Base-by-base conservation (phyloP, 2,329 filamentous ascomycete species). In the Nannizziopsis barbatae region DNA sequence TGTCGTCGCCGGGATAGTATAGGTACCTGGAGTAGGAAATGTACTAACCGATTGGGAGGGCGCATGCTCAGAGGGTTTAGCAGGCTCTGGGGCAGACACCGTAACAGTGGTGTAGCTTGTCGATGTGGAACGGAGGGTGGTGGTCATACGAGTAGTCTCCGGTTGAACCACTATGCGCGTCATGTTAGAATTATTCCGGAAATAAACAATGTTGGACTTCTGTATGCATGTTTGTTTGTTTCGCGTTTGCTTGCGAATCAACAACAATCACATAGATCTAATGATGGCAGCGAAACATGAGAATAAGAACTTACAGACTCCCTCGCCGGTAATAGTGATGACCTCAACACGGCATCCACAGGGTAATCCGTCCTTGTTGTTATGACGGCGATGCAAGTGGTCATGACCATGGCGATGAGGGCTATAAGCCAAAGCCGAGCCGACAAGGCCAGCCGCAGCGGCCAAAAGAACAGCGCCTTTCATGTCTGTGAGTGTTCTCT, bases 271-370 rank as follows among this genome's bases (percentile, higher is more conserved):
- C 75, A 50, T 76, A 22, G 33, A 39, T 11, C 27, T 27, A 12
- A 20, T 27, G 9, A 14, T 36, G 20, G 33, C 20, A 27, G 22
- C 7, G 22, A 4, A 27, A 3, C 7, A 4, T 27, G 22, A 4
- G 7, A 7, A 27, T 3, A 38, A 36, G 33, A 18, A 45, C 70
- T 58, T 61, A 85, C 83, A 70, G 56, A 77, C 83, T 49, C 79
- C 68, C 62, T 77, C 72, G 62, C 83, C 84, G 59, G 77, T 81
- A 70, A 77, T 75, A 62, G 81, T 86, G 65, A 76, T 77, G 69
- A 80, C 83, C 72, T 83, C 79, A 64, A 84, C 87, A 56, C 76
- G 83, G 77, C 84, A 90, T 53, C 75, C 75, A 64, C 83, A 87
- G 47, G 68, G 65, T 9, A 50, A 51, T 27, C 22, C 22, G 37